Conservation (phyloP, 2,329 filamentous ascomycete genomes). For the Pleurostoma richardsiae region DNA sequence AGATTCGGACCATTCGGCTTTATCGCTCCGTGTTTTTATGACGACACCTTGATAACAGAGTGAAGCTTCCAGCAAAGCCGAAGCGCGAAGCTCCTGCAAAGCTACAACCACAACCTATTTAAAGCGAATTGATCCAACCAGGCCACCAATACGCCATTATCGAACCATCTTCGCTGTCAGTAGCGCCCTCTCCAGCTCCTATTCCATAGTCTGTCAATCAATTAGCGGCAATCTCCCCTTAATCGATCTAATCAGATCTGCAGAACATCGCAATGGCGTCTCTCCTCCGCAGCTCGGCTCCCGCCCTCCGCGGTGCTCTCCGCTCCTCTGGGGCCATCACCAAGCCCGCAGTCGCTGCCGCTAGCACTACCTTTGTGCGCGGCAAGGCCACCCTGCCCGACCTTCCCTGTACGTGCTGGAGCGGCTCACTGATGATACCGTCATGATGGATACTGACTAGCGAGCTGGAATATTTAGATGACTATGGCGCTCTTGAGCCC, state of each 20-base stretch:
- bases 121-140: too few species aligned
- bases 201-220: neutral
- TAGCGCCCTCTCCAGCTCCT: neutral
- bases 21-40: too few species aligned
- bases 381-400: constrained; percentile 93
- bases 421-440: neutral
- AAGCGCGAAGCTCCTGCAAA: too few species aligned
- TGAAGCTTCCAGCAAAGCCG: too few species aligned
- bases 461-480: constrained; percentile 53
- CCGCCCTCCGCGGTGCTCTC: constrained; percentile 64
- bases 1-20: too few species aligned
- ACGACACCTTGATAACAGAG: too few species aligned
- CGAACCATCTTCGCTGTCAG: too few species aligned
- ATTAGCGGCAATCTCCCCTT: constrained; percentile 7
- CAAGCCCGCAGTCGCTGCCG: constrained; percentile 58
- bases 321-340: constrained; percentile 52
- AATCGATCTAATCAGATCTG: neutral
- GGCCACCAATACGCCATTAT: too few species aligned
- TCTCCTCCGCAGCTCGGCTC: constrained; percentile 66
- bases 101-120: too few species aligned
- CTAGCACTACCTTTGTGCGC: constrained; percentile 72
- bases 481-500: constrained; percentile 91
- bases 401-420: constrained; percentile 50
- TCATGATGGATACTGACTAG: neutral
- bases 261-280: constrained; percentile 58